Base-by-base conservation (phyloP, 2,329 filamentous ascomycete species). In the Cercospora sesami region DNA sequence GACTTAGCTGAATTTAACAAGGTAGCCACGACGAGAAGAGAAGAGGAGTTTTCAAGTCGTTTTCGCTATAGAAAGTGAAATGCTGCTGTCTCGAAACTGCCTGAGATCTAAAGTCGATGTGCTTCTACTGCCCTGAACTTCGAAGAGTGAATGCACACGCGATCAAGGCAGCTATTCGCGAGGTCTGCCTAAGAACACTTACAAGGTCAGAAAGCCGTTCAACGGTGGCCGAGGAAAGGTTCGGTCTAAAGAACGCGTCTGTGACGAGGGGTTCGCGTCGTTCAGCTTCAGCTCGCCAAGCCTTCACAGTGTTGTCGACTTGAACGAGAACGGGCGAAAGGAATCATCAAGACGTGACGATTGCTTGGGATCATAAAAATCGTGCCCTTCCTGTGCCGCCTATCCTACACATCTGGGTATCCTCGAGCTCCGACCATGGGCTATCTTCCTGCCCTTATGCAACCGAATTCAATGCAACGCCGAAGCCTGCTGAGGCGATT, bases 401-500 rank as follows among this genome's bases (percentile, higher is more conserved):
- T 64, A 57, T 64, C 61, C 48, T 57, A 64, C 45, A 42, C n/a
- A 57, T 48, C 61, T 64, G 61, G 45, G 42, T 36, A 55, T 28
- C 21, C 51, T 57, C 31, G 48, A 59, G 31, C 61, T 51, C 57
- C 31, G 53, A 64, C 30, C 39, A 53, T 8, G 58, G 62, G 23
- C n/a, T 45, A 7, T 31, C 36, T 53, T 59, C 62, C 53, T n/a
- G 21, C 45, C 45, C 16, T 16, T 26, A 61, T 62, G 64, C 57
- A 66, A 61, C 42, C 39, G 36, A 59, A 66, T 16, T n/a, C 58
- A 55, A 66, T 57, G 59, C 64, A 30, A 31, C 51, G n/a, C 42
- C 51, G 16, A 51, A 26, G 63, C 55, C 21, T 45, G 16, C 53
- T 21, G 18, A 61, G 33, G 58, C 64, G 26, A 61, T 33, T 16